phyloP scores from a whole-genome alignment of 2,329 filamentous ascomycete species.

The Cytospora leucostoma region DNA sequence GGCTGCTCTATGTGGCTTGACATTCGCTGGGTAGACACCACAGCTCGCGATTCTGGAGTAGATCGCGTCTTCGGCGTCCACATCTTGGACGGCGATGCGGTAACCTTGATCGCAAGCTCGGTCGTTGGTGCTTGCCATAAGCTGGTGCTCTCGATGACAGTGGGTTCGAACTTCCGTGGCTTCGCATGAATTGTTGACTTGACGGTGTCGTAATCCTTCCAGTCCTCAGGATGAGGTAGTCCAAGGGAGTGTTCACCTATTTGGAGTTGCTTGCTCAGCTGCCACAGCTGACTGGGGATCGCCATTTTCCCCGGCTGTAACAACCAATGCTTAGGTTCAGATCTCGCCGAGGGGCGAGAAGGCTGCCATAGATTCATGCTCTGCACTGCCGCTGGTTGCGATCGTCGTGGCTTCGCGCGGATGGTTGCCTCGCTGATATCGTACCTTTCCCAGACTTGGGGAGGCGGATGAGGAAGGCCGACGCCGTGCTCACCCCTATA shows the following conservation, averaged over 20 bases:
- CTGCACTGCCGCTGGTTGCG: conserved; percentile 37
- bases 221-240: conserved; percentile 27
- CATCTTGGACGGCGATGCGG: conserved; percentile 10
- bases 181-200: conserved; percentile 23
- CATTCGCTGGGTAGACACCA: background rate
- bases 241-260: conserved; percentile 24
- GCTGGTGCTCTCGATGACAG: conserved; percentile 23
- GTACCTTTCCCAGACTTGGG: conserved; percentile 41
- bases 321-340: too few relatives aligned
- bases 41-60: conserved; percentile 1
- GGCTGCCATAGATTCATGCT: conserved; percentile 38
- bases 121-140: conserved; percentile 30
- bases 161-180: conserved; percentile 25
- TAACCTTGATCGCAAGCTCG: background rate
- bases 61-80: conserved; percentile 12
- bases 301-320: too few relatives aligned
- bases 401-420: conserved; percentile 35
- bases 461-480: conserved; percentile 44
- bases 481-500: conserved; percentile 16
- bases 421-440: conserved; percentile 32
- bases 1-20: background rate
- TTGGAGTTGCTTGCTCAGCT: conserved; percentile 4
- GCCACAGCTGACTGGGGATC: conserved; percentile 12
- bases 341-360: background rate
- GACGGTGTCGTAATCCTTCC: conserved; percentile 23